Evolutionary conservation across 192 early-diverging fungal genomes (phyloP).

Genomic region (Geosiphon pyriformis): DNA sequence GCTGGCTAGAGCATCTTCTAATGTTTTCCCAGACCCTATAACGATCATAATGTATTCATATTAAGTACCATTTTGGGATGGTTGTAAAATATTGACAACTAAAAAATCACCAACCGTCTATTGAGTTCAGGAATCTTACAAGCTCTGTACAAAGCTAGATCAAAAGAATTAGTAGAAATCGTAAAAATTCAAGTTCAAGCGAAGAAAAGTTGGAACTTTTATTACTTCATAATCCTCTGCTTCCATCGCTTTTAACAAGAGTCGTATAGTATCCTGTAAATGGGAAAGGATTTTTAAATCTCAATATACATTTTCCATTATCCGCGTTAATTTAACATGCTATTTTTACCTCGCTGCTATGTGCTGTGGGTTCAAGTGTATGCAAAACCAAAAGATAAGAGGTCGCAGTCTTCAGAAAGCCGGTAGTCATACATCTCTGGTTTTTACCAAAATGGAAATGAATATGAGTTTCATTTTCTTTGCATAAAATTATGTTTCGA

Average conservation of each 20-base stretch:
- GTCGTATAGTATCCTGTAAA: conserved; percentile 58
- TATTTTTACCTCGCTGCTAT: conserved; percentile 55
- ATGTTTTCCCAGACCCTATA: conserved; percentile 14
- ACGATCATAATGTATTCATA: too few relatives aligned
- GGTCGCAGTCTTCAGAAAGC: conserved; percentile 76
- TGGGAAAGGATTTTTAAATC: conserved; percentile 24
- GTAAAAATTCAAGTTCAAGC: conserved; percentile 9
- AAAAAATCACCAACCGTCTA: conserved; percentile 51
- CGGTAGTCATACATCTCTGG: conserved; percentile 63
- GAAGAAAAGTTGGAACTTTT: neutral
- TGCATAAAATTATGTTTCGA: neutral
- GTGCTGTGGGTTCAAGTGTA: conserved; percentile 69
- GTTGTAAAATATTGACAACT: too few relatives aligned
- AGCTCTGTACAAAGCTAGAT: conserved; percentile 66
- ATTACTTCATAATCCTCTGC: conserved; percentile 71
- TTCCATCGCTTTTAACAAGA: conserved; percentile 69
- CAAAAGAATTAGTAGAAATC: neutral
- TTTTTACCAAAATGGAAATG: too few relatives aligned
- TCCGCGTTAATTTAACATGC: neutral
- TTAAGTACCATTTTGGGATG: too few relatives aligned
- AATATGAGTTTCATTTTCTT: neutral
- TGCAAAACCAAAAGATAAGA: conserved; percentile 92
- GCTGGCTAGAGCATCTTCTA: conserved; percentile 10
- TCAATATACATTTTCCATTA: neutral
- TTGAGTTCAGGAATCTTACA: conserved; percentile 72